Conservation (phyloP, 495 filamentous ascomycete species). For the Penicillium roqueforti region DNA sequence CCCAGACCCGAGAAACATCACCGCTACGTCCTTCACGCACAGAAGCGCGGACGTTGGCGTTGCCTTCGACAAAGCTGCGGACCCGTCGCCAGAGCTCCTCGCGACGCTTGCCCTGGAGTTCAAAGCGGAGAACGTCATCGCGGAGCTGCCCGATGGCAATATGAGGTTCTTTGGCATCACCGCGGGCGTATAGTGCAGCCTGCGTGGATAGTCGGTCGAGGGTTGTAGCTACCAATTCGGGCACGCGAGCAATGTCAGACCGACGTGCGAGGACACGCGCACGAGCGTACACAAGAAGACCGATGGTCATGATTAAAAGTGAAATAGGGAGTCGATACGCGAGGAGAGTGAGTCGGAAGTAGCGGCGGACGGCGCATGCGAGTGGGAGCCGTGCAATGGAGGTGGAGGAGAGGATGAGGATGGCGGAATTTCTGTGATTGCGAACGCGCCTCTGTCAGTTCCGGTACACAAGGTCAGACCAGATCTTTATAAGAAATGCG, state of each 20-base stretch:
- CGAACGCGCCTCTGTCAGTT: conserved; percentile 77
- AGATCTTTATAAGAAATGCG: conserved; percentile 29
- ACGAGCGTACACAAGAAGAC: conserved; percentile 53
- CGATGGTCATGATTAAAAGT: conserved; percentile 54
- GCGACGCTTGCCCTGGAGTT: conserved; percentile 69
- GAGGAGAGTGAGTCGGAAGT: conserved; percentile 86
- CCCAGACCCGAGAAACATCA: conserved; percentile 87
- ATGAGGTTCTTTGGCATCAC: conserved; percentile 63
- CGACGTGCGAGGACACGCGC: conserved; percentile 52
- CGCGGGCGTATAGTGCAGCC: conserved; percentile 69
- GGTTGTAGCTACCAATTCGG: conserved; percentile 72
- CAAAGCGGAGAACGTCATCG: conserved; percentile 82
- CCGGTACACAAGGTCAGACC: conserved; percentile 44
- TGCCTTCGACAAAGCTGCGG: conserved; percentile 77
- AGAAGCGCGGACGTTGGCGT: conserved; percentile 83
- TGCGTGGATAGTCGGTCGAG: conserved; percentile 78
- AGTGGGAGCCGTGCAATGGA: conserved; percentile 87
- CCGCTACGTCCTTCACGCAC: conserved; percentile 78
- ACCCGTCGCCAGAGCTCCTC: conserved; percentile 80
- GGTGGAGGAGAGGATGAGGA: conserved; percentile 58
- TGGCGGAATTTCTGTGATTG: conserved; percentile 60
- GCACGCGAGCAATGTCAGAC: conserved; percentile 64
- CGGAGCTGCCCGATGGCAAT: conserved; percentile 83
- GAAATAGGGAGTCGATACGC: conserved; percentile 92
- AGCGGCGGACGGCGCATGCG: conserved; percentile 81